These are phyloP conservation scores for Cupressus sempervirens DNA, from an alignment of 75 land plant genomes.

Conservation along the genomic window DNA sequence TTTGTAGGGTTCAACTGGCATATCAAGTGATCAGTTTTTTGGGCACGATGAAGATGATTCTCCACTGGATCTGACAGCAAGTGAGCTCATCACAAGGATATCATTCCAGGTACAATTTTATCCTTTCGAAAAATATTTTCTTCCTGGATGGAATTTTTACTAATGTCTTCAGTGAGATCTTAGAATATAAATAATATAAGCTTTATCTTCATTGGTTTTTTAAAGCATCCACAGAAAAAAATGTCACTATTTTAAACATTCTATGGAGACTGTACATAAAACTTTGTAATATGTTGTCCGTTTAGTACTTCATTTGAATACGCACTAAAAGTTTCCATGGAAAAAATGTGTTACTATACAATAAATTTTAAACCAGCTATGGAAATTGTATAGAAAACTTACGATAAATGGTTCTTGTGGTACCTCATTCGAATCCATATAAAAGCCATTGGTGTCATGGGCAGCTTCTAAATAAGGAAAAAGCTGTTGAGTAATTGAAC, in stretches of 20 bases:
- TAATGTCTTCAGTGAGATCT: background rate
- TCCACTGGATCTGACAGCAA: slow-evolving; percentile 72
- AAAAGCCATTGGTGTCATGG: background rate
- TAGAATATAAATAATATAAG: background rate
- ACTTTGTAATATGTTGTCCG: background rate
- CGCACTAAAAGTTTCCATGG: background rate
- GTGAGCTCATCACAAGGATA: slow-evolving; percentile 73
- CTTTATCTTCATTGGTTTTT: background rate
- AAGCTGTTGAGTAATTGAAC: background rate
- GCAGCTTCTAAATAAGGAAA: background rate
- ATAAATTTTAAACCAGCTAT: background rate
- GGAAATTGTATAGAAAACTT: background rate
- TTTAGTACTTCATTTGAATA: background rate
- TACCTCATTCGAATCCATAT: background rate
- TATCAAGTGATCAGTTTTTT: slow-evolving; percentile 97
- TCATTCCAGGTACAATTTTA: slow-evolving; percentile 79
- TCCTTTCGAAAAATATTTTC: background rate
- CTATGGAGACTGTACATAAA: background rate
- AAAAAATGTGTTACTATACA: background rate
- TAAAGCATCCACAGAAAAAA: background rate
- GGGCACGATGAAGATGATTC: slow-evolving; percentile 49
- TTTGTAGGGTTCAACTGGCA: slow-evolving; percentile 67
- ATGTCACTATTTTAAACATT: background rate
- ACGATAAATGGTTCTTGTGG: background rate
- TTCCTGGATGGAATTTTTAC: background rate